Evolutionary conservation across 1,139 yeast species (phyloP).

Genomic region (Yamadazyma epiphylla): DNA sequence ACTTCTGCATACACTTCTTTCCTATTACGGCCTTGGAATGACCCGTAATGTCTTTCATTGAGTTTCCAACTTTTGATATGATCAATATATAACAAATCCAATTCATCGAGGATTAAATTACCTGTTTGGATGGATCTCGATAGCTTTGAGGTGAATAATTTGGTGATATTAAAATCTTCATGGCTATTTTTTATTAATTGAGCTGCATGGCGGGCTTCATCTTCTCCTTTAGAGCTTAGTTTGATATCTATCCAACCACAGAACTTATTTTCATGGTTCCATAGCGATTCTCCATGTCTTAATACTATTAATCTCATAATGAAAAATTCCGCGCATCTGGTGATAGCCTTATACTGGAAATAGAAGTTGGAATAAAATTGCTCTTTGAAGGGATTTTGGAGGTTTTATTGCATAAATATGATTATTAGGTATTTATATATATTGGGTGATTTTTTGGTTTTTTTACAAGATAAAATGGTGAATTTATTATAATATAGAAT

Average conservation of each 20-base stretch:
- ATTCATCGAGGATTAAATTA: slow-evolving; percentile 48
- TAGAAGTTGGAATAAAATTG: too few species aligned
- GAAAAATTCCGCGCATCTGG: neutral
- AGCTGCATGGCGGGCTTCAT: slow-evolving; percentile 63
- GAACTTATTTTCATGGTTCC: slow-evolving; percentile 67
- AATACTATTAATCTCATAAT: slow-evolving; percentile 42
- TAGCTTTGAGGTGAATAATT: slow-evolving; percentile 62
- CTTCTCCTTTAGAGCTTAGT: slow-evolving; percentile 55
- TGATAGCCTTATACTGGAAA: neutral
- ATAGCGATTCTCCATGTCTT: slow-evolving; percentile 75
- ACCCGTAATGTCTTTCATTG: slow-evolving; percentile 78
- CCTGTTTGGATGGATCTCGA: slow-evolving; percentile 67
- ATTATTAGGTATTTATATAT: too few species aligned
- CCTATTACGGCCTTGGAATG: slow-evolving; percentile 67
- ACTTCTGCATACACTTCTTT: slow-evolving; percentile 47
- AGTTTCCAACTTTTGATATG: slow-evolving; percentile 61
- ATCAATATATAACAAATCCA: slow-evolving; percentile 46
- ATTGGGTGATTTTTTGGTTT: too few species aligned
- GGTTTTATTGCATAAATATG: too few species aligned
- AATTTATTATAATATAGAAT: too few species aligned
- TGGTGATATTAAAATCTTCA: slow-evolving; percentile 22
- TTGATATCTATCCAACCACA: slow-evolving; percentile 85
- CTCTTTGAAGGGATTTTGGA: too few species aligned
- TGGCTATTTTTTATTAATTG: slow-evolving; percentile 33
- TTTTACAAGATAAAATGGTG: too few species aligned